Evolutionary conservation across 495 filamentous ascomycete species (phyloP).

Genomic region (Entonaema liquescens): DNA sequence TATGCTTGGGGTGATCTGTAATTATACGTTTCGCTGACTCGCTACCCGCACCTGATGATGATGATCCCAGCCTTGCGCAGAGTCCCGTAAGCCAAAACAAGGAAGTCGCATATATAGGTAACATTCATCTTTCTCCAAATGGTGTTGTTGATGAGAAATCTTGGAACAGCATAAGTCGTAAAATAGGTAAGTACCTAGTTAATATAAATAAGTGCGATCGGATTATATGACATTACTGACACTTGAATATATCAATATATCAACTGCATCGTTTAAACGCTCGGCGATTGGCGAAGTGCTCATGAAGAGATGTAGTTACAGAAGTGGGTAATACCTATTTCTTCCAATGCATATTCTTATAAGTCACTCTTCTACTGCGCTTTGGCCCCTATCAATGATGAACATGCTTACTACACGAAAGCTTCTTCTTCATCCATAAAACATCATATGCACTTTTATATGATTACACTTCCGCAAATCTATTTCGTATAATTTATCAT

Average conservation of each 20-base stretch:
- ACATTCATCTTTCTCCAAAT: slow-evolving; percentile 20
- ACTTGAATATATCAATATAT: background rate
- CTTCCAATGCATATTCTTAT: background rate
- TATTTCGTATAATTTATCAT: slow-evolving; percentile 18
- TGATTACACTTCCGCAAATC: background rate
- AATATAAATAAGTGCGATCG: too few species aligned
- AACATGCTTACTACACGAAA: slow-evolving; percentile 40
- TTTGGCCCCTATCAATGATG: slow-evolving; percentile 28
- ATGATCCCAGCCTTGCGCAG: slow-evolving; percentile 18
- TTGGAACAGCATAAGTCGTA: slow-evolving; percentile 1
- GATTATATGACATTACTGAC: background rate
- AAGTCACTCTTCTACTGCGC: background rate
- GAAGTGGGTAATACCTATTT: background rate
- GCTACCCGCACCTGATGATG: slow-evolving; percentile 5
- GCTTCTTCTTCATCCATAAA: background rate
- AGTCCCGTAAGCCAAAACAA: slow-evolving; percentile 14
- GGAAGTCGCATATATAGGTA: slow-evolving; percentile 21
- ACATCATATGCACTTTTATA: background rate
- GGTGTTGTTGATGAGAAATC: slow-evolving; percentile 15
- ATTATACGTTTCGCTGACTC: slow-evolving; percentile 23
- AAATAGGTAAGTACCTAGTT: too few species aligned
- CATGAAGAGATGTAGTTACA: background rate
- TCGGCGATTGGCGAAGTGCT: background rate
- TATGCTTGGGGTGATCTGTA: slow-evolving; percentile 4
- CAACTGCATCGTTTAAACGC: background rate